phyloP scores from a whole-genome alignment of 1,284 basidiomycete genomes.

The Irpex sp. region DNA sequence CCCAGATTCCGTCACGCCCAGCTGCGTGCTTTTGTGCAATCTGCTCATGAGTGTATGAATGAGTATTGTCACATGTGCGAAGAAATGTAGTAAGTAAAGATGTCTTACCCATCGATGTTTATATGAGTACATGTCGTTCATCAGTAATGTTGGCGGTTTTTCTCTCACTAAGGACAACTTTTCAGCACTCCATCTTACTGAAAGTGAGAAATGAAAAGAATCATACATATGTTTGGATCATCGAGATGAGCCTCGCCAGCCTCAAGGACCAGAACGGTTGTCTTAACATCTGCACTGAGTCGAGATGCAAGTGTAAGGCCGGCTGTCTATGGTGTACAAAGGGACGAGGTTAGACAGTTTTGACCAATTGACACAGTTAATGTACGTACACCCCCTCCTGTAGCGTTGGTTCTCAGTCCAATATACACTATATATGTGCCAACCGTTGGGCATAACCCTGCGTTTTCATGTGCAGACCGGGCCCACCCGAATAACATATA shows the following conservation, averaged over 20 bases:
- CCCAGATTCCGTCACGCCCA: slow-evolving; percentile 7
- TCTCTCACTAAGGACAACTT: too few relatives aligned
- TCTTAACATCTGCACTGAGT: slow-evolving; percentile 22
- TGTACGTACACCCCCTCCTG: slow-evolving; percentile 14
- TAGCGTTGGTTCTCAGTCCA: too few relatives aligned
- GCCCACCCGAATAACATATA: too few relatives aligned
- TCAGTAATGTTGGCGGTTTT: too few relatives aligned
- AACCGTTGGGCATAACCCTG: too few relatives aligned
- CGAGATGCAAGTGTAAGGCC: slow-evolving; percentile 24
- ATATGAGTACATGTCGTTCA: slow-evolving; percentile 26
- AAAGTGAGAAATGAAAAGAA: background rate
- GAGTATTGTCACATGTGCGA: background rate
- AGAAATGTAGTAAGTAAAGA: background rate
- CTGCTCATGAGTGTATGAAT: background rate
- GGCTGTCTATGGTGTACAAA: slow-evolving; percentile 10
- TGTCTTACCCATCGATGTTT: slow-evolving; percentile 24
- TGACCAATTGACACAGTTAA: background rate
- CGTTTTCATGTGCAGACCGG: too few relatives aligned
- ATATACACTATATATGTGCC: too few relatives aligned
- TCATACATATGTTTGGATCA: slow-evolving; percentile 28
- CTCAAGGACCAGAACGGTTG: slow-evolving; percentile 36
- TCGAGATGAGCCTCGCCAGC: slow-evolving; percentile 32
- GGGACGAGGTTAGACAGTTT: too few relatives aligned
- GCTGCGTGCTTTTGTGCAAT: slow-evolving; percentile 8
- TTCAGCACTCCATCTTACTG: background rate